phyloP scores from a whole-genome alignment of 352 stramenopile genomes.

The Pythium dissimile region DNA sequence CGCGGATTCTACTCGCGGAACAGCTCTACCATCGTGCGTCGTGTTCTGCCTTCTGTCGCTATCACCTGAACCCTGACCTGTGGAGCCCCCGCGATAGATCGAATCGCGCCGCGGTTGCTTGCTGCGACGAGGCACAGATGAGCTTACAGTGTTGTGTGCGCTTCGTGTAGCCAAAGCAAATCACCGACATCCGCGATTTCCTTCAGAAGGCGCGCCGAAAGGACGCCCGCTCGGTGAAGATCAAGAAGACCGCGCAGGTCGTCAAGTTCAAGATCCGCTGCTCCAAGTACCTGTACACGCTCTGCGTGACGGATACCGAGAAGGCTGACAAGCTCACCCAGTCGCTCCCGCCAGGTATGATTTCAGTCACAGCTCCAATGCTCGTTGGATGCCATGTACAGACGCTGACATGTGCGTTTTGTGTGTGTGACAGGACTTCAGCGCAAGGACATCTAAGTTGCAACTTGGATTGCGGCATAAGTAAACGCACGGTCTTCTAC shows the following conservation, averaged over 20 bases:
- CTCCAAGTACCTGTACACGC: slow-evolving; percentile 99
- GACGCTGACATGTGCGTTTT: not conserved
- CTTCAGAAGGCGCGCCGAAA: slow-evolving; percentile 97
- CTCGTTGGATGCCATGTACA: not conserved
- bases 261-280: slow-evolving; percentile 99
- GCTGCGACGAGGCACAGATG: not conserved
- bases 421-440: slow-evolving; percentile 65
- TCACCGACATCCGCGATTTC: slow-evolving; percentile 99
- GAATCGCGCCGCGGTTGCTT: not conserved
- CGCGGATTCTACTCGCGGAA: too few relatives aligned
- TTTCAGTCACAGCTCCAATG: not conserved
- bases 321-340: slow-evolving; percentile 99
- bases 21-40: too few relatives aligned
- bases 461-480: slow-evolving; percentile 53
- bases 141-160: slow-evolving; percentile 13
- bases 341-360: slow-evolving; percentile 95
- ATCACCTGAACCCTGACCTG: too few relatives aligned
- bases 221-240: slow-evolving; percentile 98
- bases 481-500: slow-evolving; percentile 83
- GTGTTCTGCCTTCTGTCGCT: too few relatives aligned
- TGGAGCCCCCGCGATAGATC: too few relatives aligned
- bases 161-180: slow-evolving; percentile 93
- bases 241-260: slow-evolving; percentile 96
- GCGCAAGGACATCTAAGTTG: slow-evolving; percentile 90
- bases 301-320: slow-evolving; percentile 97